Evolutionary conservation across 345 rosid genomes (phyloP), one percentile per base, ranked within the genome.

Genomic region (Linum tenue): DNA sequence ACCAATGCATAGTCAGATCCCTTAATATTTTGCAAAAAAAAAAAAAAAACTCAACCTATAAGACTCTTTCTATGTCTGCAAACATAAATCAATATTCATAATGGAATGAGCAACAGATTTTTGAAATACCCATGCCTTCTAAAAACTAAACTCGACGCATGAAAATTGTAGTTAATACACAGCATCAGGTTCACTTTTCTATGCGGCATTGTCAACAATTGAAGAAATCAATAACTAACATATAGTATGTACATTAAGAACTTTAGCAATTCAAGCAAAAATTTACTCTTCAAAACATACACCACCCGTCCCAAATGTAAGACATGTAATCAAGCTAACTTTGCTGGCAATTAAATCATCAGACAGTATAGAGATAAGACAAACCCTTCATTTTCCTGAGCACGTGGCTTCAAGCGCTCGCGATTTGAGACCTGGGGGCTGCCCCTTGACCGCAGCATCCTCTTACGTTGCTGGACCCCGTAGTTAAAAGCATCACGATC

Each of bases 381-480:
- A 63, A 61, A 95, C 99, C 97, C 97, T 77, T 89, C 99, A 73
- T 77, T 86, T 40, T 91, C 98, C 70, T 85, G 96, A 40, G 85
- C 41, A 48, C 85, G 94, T 56, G 92, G 68, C 77, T 80, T 83
- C 53, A 76, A 86, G 58, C 79, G 78, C 50, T 95, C 97, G 16
- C 91, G 88, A 48, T 80, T 87, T 51, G 78, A 73, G 67, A 83
- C 73, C 70, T 86, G 96, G 60, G 99, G 96, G 72, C 98, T 91
- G 58, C 96, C 94, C 76, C 97, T 87, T 22, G 99, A 88, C 64
- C 96, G 79, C 62, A 83, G 91, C 98, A 91, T 86, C 81, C 96
- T 83, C 87, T 88, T 94, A 62, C 94, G 87, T 80, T 89, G 97
- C 78, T 94, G 99, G 70, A 89, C 88, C 70, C 97, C 99, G 72